Evolutionary conservation across 768 basidiomycete species (phyloP), one percentile per base, ranked within the genome.

Genomic region (Suillus tomentosus): DNA sequence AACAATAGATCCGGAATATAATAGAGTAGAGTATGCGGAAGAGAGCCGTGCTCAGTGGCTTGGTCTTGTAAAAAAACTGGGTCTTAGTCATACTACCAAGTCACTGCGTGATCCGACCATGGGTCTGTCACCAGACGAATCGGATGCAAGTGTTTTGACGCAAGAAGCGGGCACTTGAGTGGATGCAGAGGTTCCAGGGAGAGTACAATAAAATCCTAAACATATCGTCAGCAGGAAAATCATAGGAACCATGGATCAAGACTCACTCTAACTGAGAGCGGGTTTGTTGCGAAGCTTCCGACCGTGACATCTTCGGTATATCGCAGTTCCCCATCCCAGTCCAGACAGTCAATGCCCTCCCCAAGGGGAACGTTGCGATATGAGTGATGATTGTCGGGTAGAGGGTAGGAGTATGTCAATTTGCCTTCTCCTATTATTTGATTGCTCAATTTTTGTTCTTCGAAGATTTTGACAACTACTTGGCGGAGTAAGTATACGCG

Each of bases 111-210:
- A 48, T 65, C 62, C n/a, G 73, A 67, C 78, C 80, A 87, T 1
- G 86, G 74, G 65, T 90, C 86, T 2, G 87, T 87, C 43, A 85
- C 86, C 37, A 90, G 70, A 59, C 81, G 79, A 57, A 89, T 84
- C 1, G 86, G 83, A 64, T 85, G 77, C 14, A 77, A 77, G 56
- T 86, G 69, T 69, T 82, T 82, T 19, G 71, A 64, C 27, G 71
- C 81, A 63, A 61, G 68, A 62, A 70, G 74, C 34, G 70, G 82
- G 62, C 67, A 81, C 68, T 47, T 79, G 73, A 68, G 72, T 17
- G 76, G 76, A 68, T 70, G 71, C 66, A 66, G 76, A 69, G 85
- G 83, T n/a, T 77, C 67, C 53, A 89, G 67, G 3, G 78, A 75
- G 31, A 89, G 71, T 17, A 81, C 78, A 37, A 90, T 79, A 64